Percentiles rank a stretch among this genome's conserved stretches.
Conservation (phyloP, 305 asterid genomes). For the Petunia hybrid region DNA sequence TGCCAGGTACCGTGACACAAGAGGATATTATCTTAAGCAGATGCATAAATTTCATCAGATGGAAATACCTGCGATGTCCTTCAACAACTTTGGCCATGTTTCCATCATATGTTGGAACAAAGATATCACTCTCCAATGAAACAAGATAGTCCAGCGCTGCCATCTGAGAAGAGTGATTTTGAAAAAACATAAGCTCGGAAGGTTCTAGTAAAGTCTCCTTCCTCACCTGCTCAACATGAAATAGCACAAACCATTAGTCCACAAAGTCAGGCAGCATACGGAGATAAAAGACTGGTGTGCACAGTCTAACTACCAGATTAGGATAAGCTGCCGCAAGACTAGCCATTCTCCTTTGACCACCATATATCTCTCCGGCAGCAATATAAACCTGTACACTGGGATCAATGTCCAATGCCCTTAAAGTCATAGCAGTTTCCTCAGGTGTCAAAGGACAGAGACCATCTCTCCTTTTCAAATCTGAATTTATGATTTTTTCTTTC, state of each 20-base stretch:
- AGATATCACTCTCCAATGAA: constrained; percentile 80
- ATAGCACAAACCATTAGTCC: background rate
- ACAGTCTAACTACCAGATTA: constrained; percentile 61
- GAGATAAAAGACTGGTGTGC: background rate
- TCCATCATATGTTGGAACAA: constrained; percentile 86
- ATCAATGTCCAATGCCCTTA: constrained; percentile 73
- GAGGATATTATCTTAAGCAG: background rate
- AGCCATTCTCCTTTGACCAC: constrained; percentile 69
- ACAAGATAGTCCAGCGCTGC: constrained; percentile 89
- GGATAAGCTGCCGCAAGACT: constrained; percentile 67
- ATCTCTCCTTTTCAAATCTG: constrained; percentile 76
- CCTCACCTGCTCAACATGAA: constrained; percentile 59
- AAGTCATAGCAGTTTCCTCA: constrained; percentile 79
- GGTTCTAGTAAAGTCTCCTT: constrained; percentile 78
- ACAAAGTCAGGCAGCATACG: background rate
- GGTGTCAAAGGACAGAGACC: constrained; percentile 89
- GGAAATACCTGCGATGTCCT: constrained; percentile 83
- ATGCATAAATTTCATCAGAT: constrained; percentile 5
- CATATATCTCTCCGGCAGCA: constrained; percentile 90
- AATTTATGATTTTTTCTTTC: constrained; percentile 83
- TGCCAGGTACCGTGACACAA: background rate
- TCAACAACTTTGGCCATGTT: constrained; percentile 93
- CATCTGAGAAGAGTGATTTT: constrained; percentile 85
- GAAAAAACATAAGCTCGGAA: constrained; percentile 72
- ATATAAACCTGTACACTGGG: constrained; percentile 69